These are phyloP conservation scores for Phaeosphaeria sp. DNA, from an alignment of 2,329 filamentous ascomycete genomes.

Conservation along the genomic window DNA sequence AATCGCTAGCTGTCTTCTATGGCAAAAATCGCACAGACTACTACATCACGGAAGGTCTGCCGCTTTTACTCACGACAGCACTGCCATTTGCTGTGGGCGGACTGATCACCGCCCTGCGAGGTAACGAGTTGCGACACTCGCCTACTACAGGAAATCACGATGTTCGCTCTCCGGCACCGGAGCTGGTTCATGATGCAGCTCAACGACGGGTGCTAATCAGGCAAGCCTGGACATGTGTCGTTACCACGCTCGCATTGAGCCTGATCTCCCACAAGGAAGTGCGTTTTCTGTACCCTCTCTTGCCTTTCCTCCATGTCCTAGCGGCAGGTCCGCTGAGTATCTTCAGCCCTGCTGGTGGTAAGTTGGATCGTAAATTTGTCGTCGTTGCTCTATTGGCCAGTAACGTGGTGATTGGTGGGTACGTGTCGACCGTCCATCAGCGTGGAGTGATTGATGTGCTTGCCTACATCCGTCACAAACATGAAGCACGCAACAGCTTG, in stretches of 20 bases:
- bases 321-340: constrained; percentile 70
- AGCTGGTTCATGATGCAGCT: constrained; percentile 9
- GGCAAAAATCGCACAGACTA: constrained; percentile 91
- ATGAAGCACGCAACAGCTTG: constrained; percentile 57
- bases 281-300: constrained; percentile 91
- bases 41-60: constrained; percentile 88
- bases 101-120: constrained; percentile 57
- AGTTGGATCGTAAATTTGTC: constrained; percentile 57
- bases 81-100: constrained; percentile 77
- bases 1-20: constrained; percentile 90
- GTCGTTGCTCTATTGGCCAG: constrained; percentile 61
- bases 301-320: constrained; percentile 84
- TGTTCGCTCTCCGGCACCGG: background rate
- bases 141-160: constrained; percentile 23
- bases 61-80: constrained; percentile 82
- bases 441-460: constrained; percentile 78
- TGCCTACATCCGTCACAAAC: constrained; percentile 75
- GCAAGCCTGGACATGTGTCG: constrained; percentile 54
- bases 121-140: constrained; percentile 3
- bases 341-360: constrained; percentile 63
- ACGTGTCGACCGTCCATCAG: constrained; percentile 77
- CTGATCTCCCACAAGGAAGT: constrained; percentile 94
- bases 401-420: constrained; percentile 75
- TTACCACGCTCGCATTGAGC: constrained; percentile 72
- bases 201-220: constrained; percentile 25